These are phyloP conservation scores for Canna indica DNA, from an alignment of 176 grass and related monocot genomes.

Conservation along the genomic window DNA sequence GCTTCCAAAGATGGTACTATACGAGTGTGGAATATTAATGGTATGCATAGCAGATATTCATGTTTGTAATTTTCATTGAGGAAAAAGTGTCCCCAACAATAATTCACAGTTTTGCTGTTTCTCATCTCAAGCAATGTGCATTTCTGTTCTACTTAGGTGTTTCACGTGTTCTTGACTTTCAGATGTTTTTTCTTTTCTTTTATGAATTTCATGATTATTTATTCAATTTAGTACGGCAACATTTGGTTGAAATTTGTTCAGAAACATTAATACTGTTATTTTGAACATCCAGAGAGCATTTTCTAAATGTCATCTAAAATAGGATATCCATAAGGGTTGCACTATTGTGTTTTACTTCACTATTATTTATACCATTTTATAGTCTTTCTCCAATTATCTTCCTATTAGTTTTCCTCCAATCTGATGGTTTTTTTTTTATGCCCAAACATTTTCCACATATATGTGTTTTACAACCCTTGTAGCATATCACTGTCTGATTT, in stretches of 20 bases:
- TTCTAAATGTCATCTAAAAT: neutral
- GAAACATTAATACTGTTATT: neutral
- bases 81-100: neutral
- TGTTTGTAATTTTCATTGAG: neutral
- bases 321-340: too few relatives aligned
- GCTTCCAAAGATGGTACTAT: constrained; percentile 91
- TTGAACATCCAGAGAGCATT: neutral
- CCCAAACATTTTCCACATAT: neutral
- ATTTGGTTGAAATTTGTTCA: neutral
- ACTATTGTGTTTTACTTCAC: neutral
- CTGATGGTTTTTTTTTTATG: neutral
- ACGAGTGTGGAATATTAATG: constrained; percentile 90
- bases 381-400: neutral
- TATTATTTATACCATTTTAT: neutral
- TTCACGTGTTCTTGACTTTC: neutral
- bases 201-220: neutral
- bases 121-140: neutral
- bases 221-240: neutral
- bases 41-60: constrained; percentile 28
- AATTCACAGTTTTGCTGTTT: neutral
- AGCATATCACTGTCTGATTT: neutral
- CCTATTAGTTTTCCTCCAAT: neutral
- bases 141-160: neutral
- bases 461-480: neutral
- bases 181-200: neutral